These are phyloP conservation scores for Malassezia sympodialis DNA, from an alignment of 1,284 basidiomycete species.

Conservation along the genomic window DNA sequence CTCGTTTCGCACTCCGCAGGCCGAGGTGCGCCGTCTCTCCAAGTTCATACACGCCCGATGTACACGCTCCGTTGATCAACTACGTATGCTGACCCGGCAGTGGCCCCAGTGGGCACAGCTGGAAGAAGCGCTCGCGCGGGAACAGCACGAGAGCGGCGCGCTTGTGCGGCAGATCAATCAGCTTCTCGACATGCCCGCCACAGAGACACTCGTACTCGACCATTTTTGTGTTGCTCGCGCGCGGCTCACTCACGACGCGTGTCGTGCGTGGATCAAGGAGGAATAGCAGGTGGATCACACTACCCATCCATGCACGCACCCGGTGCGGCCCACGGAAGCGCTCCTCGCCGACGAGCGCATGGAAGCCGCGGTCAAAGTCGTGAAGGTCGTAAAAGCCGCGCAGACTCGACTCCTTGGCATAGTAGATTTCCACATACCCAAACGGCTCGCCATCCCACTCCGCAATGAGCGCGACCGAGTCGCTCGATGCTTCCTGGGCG, in stretches of 20 bases:
- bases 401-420: constrained; percentile 24
- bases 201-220: constrained; percentile 39
- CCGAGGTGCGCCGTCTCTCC: not conserved
- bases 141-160: constrained; percentile 36
- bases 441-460: constrained; percentile 42
- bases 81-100: not conserved
- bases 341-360: constrained; percentile 41
- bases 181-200: constrained; percentile 43
- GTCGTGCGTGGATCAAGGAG: constrained; percentile 31
- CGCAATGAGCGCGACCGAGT: constrained; percentile 32
- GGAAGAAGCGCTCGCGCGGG: constrained; percentile 39
- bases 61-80: not conserved
- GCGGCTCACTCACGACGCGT: constrained; percentile 34
- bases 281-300: constrained; percentile 36
- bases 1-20: not conserved
- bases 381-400: constrained; percentile 24
- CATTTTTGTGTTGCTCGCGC: constrained; percentile 40
- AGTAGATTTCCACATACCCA: constrained; percentile 45
- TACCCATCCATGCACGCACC: constrained; percentile 43
- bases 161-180: constrained; percentile 39
- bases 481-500: constrained; percentile 19
- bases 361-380: constrained; percentile 37
- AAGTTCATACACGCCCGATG: not conserved
- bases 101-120: constrained; percentile 34
- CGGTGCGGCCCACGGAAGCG: constrained; percentile 36